These are phyloP conservation scores for Dothideomycetidae sp. DNA, from an alignment of 2,329 filamentous ascomycete genomes.

Conservation along the genomic window DNA sequence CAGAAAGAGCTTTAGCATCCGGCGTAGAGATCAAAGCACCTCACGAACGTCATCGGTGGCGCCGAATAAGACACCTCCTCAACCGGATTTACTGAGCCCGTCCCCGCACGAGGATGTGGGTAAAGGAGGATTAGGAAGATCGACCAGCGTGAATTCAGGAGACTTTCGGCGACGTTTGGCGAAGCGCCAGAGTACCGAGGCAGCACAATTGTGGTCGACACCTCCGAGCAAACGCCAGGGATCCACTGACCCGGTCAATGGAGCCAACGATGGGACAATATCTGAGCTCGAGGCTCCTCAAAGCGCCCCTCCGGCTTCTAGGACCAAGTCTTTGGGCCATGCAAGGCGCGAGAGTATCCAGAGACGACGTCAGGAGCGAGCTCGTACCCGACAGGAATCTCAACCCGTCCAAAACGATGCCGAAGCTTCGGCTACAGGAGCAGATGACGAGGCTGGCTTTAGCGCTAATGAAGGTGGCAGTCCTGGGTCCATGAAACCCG, in stretches of 20 bases:
- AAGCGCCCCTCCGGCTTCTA: conserved; percentile 46
- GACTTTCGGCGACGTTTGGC: conserved; percentile 57
- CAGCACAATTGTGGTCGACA: conserved; percentile 27
- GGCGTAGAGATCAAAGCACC: conserved; percentile 34
- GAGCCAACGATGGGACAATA: conserved; percentile 2
- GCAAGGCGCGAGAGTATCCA: conserved; percentile 86
- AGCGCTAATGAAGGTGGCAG: conserved; percentile 34
- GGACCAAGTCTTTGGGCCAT: conserved; percentile 80
- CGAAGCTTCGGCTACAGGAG: conserved; percentile 52
- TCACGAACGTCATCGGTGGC: conserved; percentile 30
- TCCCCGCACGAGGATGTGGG: conserved; percentile 54
- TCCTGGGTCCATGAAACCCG: conserved; percentile 77
- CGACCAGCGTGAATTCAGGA: conserved; percentile 81
- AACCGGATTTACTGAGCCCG: conserved; percentile 64
- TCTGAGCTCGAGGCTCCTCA: conserved; percentile 11
- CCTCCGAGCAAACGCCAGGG: conserved; percentile 16
- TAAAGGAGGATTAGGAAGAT: conserved; percentile 62
- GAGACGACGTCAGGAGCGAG: conserved; percentile 53
- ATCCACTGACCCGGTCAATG: neutral
- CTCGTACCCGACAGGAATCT: conserved; percentile 35
- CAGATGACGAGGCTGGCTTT: conserved; percentile 29
- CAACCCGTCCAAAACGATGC: conserved; percentile 84
- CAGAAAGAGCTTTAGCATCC: conserved; percentile 81
- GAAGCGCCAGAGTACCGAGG: conserved; percentile 41
- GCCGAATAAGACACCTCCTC: conserved; percentile 53